Evolutionary conservation across 108 stramenopile species (phyloP).

Genomic region (Poteriospumella lacustris): DNA sequence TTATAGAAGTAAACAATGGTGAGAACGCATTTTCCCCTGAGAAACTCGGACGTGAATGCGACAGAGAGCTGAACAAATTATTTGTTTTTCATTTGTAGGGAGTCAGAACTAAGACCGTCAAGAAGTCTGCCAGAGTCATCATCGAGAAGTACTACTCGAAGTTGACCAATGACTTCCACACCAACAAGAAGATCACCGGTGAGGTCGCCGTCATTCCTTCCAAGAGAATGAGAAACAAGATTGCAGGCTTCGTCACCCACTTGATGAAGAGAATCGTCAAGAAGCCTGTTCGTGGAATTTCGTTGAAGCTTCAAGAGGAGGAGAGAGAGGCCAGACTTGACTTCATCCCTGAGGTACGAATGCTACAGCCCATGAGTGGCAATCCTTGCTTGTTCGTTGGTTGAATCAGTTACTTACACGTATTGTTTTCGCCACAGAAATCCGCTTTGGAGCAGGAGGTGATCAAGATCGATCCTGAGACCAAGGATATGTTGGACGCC

Average conservation of each 20-base stretch:
- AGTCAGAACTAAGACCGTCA: constrained; percentile 99
- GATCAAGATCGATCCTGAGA: constrained; percentile 90
- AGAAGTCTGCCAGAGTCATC: constrained; percentile 96
- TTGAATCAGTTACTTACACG: background rate
- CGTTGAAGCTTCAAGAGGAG: constrained; percentile 99
- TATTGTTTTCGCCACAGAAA: background rate
- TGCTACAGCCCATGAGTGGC: background rate
- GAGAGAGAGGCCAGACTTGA: constrained; percentile 98
- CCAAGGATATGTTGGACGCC: constrained; percentile 87
- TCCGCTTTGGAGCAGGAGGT: constrained; percentile 91
- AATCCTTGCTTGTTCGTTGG: background rate
- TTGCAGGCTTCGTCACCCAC: constrained; percentile 63
- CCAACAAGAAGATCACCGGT: constrained; percentile 96
- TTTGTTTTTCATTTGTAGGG: too few relatives aligned
- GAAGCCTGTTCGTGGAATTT: constrained; percentile 97
- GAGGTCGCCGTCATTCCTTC: constrained; percentile 48
- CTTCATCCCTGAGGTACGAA: constrained; percentile 94
- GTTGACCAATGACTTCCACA: constrained; percentile 98
- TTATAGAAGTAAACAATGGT: too few relatives aligned
- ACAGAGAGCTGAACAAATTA: too few relatives aligned
- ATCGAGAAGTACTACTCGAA: constrained; percentile 99
- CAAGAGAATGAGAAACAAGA: constrained; percentile 33
- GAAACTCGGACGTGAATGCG: too few relatives aligned
- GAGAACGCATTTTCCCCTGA: too few relatives aligned
- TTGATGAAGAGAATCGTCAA: constrained; percentile 99